A percentile compares a stretch with the other conserved stretches of the same genome.
These are phyloP conservation scores for Rubia yunnanensis DNA, from an alignment of 257 asterid species.

Conservation along the genomic window DNA sequence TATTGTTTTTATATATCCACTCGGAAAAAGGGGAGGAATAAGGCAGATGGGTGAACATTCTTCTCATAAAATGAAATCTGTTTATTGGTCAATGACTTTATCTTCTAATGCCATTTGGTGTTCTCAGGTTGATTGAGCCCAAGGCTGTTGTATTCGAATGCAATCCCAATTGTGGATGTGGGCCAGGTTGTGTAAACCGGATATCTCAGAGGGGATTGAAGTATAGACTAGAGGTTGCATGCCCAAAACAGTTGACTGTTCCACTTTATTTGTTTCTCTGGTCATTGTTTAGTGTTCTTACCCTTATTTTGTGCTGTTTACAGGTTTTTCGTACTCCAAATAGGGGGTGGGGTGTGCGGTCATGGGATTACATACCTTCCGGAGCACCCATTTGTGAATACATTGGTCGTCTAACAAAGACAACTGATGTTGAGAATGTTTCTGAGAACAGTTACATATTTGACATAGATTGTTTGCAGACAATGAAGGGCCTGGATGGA, in stretches of 20 bases:
- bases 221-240: conserved; percentile 58
- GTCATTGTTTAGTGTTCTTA: background rate
- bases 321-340: conserved; percentile 79
- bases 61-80: background rate
- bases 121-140: conserved; percentile 59
- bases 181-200: conserved; percentile 57
- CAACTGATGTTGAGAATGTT: conserved; percentile 40
- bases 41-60: background rate
- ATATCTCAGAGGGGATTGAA: conserved; percentile 45
- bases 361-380: conserved; percentile 81
- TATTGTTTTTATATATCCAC: too few relatives aligned
- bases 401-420: conserved; percentile 52
- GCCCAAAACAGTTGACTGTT: background rate
- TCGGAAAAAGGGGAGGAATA: background rate
- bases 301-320: conserved; percentile 4
- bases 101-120: background rate
- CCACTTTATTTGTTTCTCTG: background rate
- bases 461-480: conserved; percentile 81
- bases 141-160: conserved; percentile 82
- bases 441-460: conserved; percentile 62
- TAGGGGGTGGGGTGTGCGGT: conserved; percentile 91
- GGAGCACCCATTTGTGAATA: conserved; percentile 88
- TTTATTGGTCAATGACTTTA: background rate
- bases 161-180: conserved; percentile 72
- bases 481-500: conserved; percentile 83